Evolutionary conservation across 129 eudicot genomes (phyloP).

Genomic region (Kitagawia praeruptora): DNA sequence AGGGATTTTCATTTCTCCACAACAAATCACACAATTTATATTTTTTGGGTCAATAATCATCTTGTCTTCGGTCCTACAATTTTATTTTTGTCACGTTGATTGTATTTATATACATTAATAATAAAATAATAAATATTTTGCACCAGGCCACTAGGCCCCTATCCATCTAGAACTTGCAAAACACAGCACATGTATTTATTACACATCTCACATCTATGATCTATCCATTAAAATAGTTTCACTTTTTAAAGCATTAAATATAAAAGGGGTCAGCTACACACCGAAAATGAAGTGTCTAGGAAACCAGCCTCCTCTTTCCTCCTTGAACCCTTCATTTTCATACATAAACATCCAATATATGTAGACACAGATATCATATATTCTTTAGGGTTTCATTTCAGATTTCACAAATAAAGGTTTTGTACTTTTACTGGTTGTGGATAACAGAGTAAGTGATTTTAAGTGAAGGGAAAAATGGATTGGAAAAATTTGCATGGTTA

Average conservation of each 20-base stretch:
- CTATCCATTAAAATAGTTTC: background rate
- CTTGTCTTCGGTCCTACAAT: no score
- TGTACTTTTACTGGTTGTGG: background rate
- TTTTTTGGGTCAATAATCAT: no score
- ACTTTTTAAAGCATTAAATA: background rate
- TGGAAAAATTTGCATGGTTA: conserved; percentile 2
- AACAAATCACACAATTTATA: no score
- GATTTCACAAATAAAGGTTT: background rate
- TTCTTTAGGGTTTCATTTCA: background rate
- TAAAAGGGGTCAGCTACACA: background rate
- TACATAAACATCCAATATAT: background rate
- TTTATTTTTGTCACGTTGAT: no score
- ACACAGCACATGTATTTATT: background rate
- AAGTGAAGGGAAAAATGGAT: conserved; percentile 8
- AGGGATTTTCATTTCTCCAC: no score
- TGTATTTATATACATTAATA: no score
- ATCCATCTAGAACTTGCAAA: background rate
- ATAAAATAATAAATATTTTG: no score
- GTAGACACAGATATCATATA: background rate
- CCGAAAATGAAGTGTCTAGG: background rate
- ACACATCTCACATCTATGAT: background rate
- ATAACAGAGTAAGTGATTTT: background rate
- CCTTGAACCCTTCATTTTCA: background rate
- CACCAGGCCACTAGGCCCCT: background rate
- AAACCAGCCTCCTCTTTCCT: background rate